These are phyloP conservation scores for Plasmodium yoelii DNA, from an alignment of 169 alveolate species.

Conservation along the genomic window DNA sequence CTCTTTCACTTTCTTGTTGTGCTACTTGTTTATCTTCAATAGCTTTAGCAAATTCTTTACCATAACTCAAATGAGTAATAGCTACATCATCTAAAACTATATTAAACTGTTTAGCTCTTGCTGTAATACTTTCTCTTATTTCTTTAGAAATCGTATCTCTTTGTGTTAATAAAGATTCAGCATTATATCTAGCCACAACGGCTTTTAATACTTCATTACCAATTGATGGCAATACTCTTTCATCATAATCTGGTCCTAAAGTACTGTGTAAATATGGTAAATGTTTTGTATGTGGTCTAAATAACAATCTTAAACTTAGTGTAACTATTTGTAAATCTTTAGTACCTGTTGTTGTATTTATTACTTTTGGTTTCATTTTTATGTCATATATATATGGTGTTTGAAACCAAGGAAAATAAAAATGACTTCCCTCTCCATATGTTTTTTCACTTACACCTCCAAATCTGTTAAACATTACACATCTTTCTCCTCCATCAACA, in stretches of 20 bases:
- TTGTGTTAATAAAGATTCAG: constrained; percentile 96
- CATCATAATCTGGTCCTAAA: constrained; percentile 98
- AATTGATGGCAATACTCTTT: constrained; percentile 97
- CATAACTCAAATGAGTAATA: constrained; percentile 96
- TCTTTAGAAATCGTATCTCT: constrained; percentile 95
- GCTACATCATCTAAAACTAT: constrained; percentile 97
- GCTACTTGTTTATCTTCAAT: constrained; percentile 99
- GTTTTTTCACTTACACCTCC: constrained; percentile 92
- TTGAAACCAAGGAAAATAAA: constrained; percentile 94
- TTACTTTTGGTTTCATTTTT: constrained; percentile 93
- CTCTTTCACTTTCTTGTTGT: constrained; percentile 97
- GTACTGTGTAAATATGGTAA: constrained; percentile 94
- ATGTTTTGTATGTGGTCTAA: constrained; percentile 92
- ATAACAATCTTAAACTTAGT: constrained; percentile 93
- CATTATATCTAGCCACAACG: constrained; percentile 96
- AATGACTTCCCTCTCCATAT: constrained; percentile 95
- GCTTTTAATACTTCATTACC: constrained; percentile 98
- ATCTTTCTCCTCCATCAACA: constrained; percentile 97
- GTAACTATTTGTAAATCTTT: constrained; percentile 95
- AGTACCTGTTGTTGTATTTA: constrained; percentile 95
- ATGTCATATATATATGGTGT: constrained; percentile 93
- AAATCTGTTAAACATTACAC: constrained; percentile 94
- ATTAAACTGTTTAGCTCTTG: constrained; percentile 95
- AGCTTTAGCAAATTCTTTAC: constrained; percentile 97
- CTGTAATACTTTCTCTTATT: constrained; percentile 93